Evolutionary conservation across 176 grass and related monocot genomes (phyloP).

Genomic region (Saccharum spontaneum): DNA sequence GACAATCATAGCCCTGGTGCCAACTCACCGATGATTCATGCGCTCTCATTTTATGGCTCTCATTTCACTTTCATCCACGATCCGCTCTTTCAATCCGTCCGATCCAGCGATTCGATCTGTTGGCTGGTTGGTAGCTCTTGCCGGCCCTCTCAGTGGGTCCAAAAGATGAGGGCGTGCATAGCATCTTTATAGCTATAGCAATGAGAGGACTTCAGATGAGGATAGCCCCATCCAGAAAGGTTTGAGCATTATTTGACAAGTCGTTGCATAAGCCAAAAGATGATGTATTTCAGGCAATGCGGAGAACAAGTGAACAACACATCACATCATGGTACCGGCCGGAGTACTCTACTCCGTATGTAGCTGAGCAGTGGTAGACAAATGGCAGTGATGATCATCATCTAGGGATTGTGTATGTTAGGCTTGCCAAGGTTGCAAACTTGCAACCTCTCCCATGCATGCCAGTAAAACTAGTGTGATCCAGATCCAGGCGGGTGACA

Average conservation of each 20-base stretch:
- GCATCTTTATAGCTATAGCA: neutral
- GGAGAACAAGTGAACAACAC: neutral
- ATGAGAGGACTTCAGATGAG: neutral
- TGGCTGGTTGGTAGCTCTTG: conserved; percentile 1
- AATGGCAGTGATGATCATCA: neutral
- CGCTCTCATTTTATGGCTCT: conserved; percentile 22
- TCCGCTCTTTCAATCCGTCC: neutral
- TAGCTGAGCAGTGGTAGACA: too few species aligned
- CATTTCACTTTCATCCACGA: neutral
- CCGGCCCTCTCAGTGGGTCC: neutral
- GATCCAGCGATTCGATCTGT: neutral
- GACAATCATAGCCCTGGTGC: conserved; percentile 6
- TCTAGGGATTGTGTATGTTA: neutral
- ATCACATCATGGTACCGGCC: neutral
- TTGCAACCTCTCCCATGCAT: neutral
- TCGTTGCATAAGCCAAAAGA: neutral
- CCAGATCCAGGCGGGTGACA: too few species aligned
- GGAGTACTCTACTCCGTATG: too few species aligned
- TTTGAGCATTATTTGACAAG: neutral
- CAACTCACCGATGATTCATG: conserved; percentile 26
- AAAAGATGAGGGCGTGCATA: conserved; percentile 1
- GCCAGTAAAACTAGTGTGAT: neutral
- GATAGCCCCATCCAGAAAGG: neutral
- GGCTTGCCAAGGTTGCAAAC: neutral
- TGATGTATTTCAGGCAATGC: neutral